Percentiles rank a stretch among this genome's conserved stretches.
These are phyloP conservation scores for Bipolaris bicolor DNA, from an alignment of 2,329 filamentous ascomycete genomes.

Conservation along the genomic window DNA sequence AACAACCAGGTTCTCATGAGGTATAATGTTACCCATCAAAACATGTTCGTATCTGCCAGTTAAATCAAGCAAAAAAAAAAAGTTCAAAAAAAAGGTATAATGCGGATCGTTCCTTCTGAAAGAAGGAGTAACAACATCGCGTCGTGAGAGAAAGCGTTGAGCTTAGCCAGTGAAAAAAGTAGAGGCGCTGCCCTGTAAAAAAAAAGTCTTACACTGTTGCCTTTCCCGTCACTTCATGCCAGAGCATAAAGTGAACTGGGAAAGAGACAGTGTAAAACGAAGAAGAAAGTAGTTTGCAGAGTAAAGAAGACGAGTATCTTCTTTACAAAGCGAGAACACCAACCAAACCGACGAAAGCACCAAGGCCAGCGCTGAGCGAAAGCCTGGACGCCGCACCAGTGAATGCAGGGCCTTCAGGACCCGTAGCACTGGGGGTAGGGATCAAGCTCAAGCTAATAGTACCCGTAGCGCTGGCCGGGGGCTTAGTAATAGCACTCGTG, in stretches of 20 bases:
- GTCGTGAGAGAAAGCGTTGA: slow-evolving; percentile 40
- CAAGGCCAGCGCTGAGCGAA: slow-evolving; percentile 48
- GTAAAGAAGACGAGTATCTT: not conserved
- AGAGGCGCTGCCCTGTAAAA: not conserved
- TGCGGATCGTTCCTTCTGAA: slow-evolving; percentile 23
- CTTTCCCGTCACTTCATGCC: not conserved
- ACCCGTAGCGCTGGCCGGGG: slow-evolving; percentile 18
- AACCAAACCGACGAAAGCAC: slow-evolving; percentile 50
- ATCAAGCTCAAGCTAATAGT: slow-evolving; percentile 10
- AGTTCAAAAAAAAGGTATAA: slow-evolving; percentile 24
- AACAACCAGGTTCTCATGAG: slow-evolving; percentile 24
- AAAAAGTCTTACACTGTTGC: not conserved
- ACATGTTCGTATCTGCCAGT: slow-evolving; percentile 4
- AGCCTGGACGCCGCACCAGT: slow-evolving; percentile 42
- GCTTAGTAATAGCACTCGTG: slow-evolving; percentile 8
- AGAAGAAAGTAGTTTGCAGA: not conserved
- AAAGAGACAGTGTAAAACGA: not conserved
- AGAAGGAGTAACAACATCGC: slow-evolving; percentile 42
- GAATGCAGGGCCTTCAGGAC: slow-evolving; percentile 15
- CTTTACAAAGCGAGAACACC: slow-evolving; percentile 54
- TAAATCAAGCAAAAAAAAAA: slow-evolving; percentile 2
- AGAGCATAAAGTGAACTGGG: not conserved
- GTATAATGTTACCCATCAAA: slow-evolving; percentile 1
- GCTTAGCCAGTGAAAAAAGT: slow-evolving; percentile 3
- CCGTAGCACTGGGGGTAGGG: slow-evolving; percentile 12